Evolutionary conservation across 1,284 basidiomycete species (phyloP), one percentile per base, ranked within the genome.

Genomic region (Ceratobasidium sp.): DNA sequence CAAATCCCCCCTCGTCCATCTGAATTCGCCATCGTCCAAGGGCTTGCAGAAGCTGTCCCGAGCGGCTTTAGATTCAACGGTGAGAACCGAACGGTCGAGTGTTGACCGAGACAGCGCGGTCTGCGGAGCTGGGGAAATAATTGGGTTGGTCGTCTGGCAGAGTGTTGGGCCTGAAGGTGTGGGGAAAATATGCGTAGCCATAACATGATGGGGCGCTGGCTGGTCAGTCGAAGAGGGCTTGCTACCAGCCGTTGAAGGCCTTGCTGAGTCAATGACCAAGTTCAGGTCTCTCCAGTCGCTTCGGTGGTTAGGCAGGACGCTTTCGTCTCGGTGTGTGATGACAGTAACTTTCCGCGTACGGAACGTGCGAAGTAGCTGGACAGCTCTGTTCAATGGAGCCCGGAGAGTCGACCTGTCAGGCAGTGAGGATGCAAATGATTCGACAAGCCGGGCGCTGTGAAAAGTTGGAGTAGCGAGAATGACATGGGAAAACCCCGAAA

Each of bases 121-220:
- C 0, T 81, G 81, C 23, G 82, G 78, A 49, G 78, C 78, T 18
- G 88, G 86, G 1, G 84, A 78, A 8, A 90, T 78, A 58, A 88
- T 84, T 0, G 90, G 89, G 78, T 92, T 92, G 16, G 90, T 92
- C 18, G 89, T 92, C 79, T 92, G 91, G 72, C 86, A 87, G 14
- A 91, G 81, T 28, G 75, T 16, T 51, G 28, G 49, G 42, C 46
- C 23, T 16, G 72, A 44, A 42, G 58, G 28, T 33, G 49, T 60
- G 1, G 63, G 85, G 75, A 78, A 85, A 76, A 78, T 86, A 85
- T 77, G 82, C 8, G 90, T 92, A 7, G 88, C 84, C 88, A 89
- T 90, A 5, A 86, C 86, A 78, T 86, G 88, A 0, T 83, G 78
- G 7, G 81, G 77, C 3, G 83, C 80, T 46, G 44, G 66, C 48